Evolutionary conservation across 805 yeast genomes (phyloP).

Genomic region (Komagataella phaffii): DNA sequence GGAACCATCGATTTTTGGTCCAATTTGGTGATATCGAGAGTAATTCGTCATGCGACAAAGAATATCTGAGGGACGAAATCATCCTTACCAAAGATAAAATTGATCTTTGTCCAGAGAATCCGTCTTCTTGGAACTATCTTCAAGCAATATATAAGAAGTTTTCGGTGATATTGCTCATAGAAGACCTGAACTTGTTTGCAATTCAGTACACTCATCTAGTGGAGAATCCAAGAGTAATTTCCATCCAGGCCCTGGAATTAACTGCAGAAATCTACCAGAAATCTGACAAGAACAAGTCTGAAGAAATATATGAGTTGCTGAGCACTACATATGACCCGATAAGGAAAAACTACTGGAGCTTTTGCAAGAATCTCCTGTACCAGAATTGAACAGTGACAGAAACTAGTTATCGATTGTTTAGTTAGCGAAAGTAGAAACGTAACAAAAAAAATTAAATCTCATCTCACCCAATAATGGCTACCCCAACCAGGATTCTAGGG

Average conservation of each 20-base stretch:
- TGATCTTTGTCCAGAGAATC: slow-evolving; percentile 59
- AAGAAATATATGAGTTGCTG: slow-evolving; percentile 35
- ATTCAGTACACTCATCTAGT: not conserved
- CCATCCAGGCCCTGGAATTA: slow-evolving; percentile 53
- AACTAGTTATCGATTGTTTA: not conserved
- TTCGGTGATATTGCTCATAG: not conserved
- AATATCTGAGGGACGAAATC: slow-evolving; percentile 30
- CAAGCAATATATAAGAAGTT: slow-evolving; percentile 33
- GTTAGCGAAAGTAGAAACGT: not conserved
- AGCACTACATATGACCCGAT: slow-evolving; percentile 20
- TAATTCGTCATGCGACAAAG: not conserved
- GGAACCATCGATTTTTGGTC: slow-evolving; percentile 75
- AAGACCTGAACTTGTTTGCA: not conserved
- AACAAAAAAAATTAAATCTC: not conserved
- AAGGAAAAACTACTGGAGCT: slow-evolving; percentile 18
- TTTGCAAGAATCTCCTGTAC: slow-evolving; percentile 4
- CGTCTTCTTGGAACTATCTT: slow-evolving; percentile 78
- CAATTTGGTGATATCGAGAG: slow-evolving; percentile 15
- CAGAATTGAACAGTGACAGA: not conserved
- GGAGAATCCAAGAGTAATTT: slow-evolving; percentile 18
- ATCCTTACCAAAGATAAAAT: slow-evolving; percentile 37
- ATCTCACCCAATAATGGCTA: slow-evolving; percentile 1
- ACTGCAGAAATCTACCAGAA: slow-evolving; percentile 36
- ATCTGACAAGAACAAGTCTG: slow-evolving; percentile 20
- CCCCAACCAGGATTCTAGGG: slow-evolving; percentile 56